Evolutionary conservation across 257 asterid genomes (phyloP).

Genomic region (Striga asiatica): DNA sequence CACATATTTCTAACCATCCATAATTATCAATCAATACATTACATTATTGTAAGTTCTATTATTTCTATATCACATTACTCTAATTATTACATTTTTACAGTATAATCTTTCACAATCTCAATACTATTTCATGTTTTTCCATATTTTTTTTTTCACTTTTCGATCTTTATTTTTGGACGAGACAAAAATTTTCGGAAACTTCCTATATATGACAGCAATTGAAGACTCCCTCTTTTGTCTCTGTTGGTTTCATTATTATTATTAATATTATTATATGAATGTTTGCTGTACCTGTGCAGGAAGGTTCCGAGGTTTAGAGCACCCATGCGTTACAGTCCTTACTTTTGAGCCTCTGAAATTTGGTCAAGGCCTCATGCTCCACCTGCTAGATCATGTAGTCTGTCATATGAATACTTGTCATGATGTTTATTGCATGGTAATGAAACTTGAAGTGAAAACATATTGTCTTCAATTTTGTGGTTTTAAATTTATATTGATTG

Average conservation of each 20-base stretch:
- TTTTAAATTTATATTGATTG: no score
- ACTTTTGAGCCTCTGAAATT: slow-evolving; percentile 29
- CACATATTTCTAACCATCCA: no score
- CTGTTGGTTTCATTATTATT: background rate
- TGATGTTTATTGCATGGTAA: slow-evolving; percentile 15
- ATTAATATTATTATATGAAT: background rate
- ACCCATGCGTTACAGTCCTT: slow-evolving; percentile 60
- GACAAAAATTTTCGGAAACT: no score
- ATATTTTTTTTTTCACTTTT: no score
- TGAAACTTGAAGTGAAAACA: slow-evolving; percentile 8
- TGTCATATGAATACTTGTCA: background rate
- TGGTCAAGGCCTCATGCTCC: background rate
- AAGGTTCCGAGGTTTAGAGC: slow-evolving; percentile 59
- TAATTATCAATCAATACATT: no score
- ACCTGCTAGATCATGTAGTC: slow-evolving; percentile 14
- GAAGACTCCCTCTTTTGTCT: background rate
- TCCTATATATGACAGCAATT: background rate
- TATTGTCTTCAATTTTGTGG: no score
- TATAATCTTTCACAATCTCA: no score
- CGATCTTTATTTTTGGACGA: no score
- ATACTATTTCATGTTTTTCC: no score
- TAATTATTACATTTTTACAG: no score
- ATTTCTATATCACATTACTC: no score
- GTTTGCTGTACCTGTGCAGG: slow-evolving; percentile 26
- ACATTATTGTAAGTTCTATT: no score